Evolutionary conservation across 1,139 yeast genomes (phyloP).

Genomic region (Schizosaccharomyces versatilis): DNA sequence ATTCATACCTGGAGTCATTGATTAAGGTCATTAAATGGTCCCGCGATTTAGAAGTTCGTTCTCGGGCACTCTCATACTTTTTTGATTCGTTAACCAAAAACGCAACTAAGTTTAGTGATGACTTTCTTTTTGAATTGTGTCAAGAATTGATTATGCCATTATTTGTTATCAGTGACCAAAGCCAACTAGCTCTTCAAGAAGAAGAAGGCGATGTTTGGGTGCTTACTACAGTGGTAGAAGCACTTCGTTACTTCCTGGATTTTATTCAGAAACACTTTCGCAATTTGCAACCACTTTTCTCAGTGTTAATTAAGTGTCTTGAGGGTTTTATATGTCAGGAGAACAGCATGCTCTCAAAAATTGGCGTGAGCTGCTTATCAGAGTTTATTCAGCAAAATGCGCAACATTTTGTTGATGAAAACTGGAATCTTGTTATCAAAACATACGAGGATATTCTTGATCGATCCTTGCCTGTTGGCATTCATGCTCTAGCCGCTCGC

Average conservation of each 20-base stretch:
- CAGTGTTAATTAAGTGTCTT: slow-evolving; percentile 53
- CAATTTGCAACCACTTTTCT: slow-evolving; percentile 46
- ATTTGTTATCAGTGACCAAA: slow-evolving; percentile 62
- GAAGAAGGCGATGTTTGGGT: slow-evolving; percentile 87
- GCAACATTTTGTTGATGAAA: slow-evolving; percentile 34
- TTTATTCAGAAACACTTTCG: slow-evolving; percentile 63
- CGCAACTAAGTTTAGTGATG: slow-evolving; percentile 51
- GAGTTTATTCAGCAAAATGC: slow-evolving; percentile 57
- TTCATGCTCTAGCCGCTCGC: slow-evolving; percentile 24
- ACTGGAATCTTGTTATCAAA: slow-evolving; percentile 53
- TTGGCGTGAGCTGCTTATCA: slow-evolving; percentile 74
- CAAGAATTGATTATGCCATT: slow-evolving; percentile 69
- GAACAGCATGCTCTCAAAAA: slow-evolving; percentile 85
- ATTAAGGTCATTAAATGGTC: slow-evolving; percentile 83
- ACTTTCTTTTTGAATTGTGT: slow-evolving; percentile 68
- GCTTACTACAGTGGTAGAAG: slow-evolving; percentile 88
- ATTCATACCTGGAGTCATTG: slow-evolving; percentile 61
- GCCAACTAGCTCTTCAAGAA: slow-evolving; percentile 30
- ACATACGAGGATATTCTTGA: slow-evolving; percentile 51
- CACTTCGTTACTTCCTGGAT: slow-evolving; percentile 68
- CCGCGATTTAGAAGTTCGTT: slow-evolving; percentile 80
- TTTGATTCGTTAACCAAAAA: slow-evolving; percentile 62
- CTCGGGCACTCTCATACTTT: slow-evolving; percentile 61
- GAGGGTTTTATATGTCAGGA: slow-evolving; percentile 87
- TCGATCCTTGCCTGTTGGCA: slow-evolving; percentile 65